Base-by-base conservation (phyloP, 2,329 filamentous ascomycete species). In the Drechslerella dactyloides region DNA sequence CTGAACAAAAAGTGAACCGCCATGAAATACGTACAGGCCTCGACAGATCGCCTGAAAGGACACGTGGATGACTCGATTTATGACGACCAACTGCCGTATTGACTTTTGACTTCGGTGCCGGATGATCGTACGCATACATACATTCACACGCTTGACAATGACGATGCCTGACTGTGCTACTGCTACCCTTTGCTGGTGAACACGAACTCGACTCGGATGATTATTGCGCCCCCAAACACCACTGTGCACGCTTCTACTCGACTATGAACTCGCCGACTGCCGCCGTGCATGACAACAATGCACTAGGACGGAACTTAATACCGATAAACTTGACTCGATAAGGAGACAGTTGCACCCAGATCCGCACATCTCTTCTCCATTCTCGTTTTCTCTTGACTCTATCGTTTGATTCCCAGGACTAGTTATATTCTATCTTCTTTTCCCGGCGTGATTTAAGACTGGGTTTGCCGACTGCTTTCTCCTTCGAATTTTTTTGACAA, bases 391-490 rank as follows among this genome's bases (percentile, higher is more conserved):
- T 60, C 44, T 44, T 44, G 44, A 50, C 19, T 30, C 54, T 42
- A 40, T 50, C n/a, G 40, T 57, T 50, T 42, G 19, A 19, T 62
- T 57, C 51, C 40, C 54, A 57, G 17, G 52, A 62, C 11, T 53
- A 27, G 40, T n/a, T 13, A 17, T 24, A 13, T 61, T 44, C 55
- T 37, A 33, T 40, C 51, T 27, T 51, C n/a, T 60, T 13, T 37
- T 33, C 19, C 6, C 59, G 66, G 54, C 66, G 66, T 70, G 66
- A 70, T 70, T 37, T 70, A 70, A 70, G 59, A 70, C 48, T 53
- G 66, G 66, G 64, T 59, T 69, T 69, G 54, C 63, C 59, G 66
- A 59, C 66, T 70, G 50, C 27, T 56, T 58, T 52, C 50, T 51
- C 15, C 23, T 30, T n/a, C 50, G 15, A 8, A 17, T 35, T 44